phyloP scores from a whole-genome alignment of 345 rosid species.

The Brassica cretica region DNA sequence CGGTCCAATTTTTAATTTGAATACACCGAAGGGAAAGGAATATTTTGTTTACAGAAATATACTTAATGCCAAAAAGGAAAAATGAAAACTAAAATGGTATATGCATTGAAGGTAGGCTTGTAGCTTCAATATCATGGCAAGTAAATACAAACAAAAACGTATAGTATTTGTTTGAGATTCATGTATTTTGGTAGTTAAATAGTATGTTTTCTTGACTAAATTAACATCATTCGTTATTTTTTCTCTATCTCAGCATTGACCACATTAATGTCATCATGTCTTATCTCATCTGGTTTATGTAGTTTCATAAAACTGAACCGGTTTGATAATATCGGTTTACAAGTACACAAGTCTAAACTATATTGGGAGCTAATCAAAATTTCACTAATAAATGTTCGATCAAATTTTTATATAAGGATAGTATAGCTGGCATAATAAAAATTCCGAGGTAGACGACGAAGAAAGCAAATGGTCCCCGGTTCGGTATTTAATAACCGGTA shows the following conservation, averaged over 20 bases:
- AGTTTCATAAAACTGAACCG: constrained; percentile 7
- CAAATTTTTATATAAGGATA: not conserved
- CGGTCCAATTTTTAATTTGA: constrained; percentile 21
- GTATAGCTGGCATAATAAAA: constrained; percentile 3
- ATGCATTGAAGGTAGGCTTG: constrained; percentile 7
- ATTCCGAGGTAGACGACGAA: not conserved
- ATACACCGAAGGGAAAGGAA: constrained; percentile 14
- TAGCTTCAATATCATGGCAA: constrained; percentile 15
- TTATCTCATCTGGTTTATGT: not conserved
- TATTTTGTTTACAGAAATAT: not conserved
- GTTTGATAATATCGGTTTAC: not conserved
- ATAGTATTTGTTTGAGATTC: not conserved
- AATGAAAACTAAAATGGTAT: not conserved
- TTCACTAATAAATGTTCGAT: not conserved
- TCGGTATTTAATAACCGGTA: constrained; percentile 31
- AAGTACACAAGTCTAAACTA: not conserved
- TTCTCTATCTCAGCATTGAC: not conserved
- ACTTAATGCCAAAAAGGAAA: not conserved
- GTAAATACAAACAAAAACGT: constrained; percentile 17
- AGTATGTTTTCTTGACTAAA: not conserved
- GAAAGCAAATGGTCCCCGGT: constrained; percentile 32
- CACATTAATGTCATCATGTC: not conserved
- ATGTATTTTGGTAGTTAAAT: not conserved
- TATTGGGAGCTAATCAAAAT: not conserved
- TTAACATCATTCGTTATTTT: constrained; percentile 3